These are phyloP conservation scores for Poteriospumella lacustris DNA, from an alignment of 108 stramenopile species.

Conservation along the genomic window DNA sequence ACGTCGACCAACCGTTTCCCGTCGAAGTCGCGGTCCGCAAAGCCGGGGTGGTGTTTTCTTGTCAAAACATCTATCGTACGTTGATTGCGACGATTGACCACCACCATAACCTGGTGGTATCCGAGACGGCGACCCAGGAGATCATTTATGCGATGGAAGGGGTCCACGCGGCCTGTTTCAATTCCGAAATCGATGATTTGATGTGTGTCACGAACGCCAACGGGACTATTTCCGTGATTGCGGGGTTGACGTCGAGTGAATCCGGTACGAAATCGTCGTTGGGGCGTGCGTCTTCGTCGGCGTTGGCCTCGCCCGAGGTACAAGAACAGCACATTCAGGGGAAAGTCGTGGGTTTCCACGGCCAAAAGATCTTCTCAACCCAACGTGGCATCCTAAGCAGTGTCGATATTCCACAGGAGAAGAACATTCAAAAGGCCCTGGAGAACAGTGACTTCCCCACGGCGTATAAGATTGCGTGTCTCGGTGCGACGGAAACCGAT, in stretches of 20 bases:
- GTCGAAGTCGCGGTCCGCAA: conserved; percentile 42
- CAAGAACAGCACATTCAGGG: conserved; percentile 37
- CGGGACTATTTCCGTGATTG: neutral
- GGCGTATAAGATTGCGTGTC: conserved; percentile 53
- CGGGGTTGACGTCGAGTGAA: neutral
- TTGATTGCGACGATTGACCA: conserved; percentile 55
- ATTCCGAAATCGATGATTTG: conserved; percentile 57
- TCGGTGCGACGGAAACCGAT: conserved; percentile 61
- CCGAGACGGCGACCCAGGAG: conserved; percentile 47
- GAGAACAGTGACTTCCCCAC: conserved; percentile 38
- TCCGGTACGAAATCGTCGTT: no score
- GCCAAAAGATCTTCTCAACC: conserved; percentile 44
- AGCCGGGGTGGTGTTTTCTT: conserved; percentile 37
- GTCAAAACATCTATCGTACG: conserved; percentile 20
- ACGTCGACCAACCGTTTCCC: conserved; percentile 60
- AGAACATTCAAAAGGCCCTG: conserved; percentile 41
- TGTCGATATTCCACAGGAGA: conserved; percentile 50
- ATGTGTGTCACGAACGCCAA: conserved; percentile 49
- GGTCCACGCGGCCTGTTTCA: conserved; percentile 47
- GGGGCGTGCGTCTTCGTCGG: neutral
- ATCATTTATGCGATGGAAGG: conserved; percentile 39
- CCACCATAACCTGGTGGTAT: conserved; percentile 37
- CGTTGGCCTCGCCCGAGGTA: neutral
- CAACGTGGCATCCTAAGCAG: conserved; percentile 35
- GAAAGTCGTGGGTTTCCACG: conserved; percentile 52